Conservation (phyloP, 306 rosid species). For the Prunus kanzakura region DNA sequence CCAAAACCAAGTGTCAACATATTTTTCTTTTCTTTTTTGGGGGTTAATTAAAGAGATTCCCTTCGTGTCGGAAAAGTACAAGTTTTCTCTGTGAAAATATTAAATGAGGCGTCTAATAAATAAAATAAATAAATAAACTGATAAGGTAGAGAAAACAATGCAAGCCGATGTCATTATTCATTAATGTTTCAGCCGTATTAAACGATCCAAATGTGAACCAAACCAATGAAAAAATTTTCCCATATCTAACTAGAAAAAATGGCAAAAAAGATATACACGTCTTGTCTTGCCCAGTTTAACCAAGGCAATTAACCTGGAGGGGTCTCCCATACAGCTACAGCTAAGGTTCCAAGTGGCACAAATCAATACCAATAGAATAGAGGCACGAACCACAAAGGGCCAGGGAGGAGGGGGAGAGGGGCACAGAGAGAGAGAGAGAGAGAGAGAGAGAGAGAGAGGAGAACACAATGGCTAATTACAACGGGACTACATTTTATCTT, state of each 20-base stretch:
- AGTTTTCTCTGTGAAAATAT: too few relatives aligned
- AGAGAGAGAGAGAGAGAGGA: constrained; percentile 5
- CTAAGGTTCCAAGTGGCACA: constrained; percentile 16
- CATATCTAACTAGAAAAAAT: constrained; percentile 21
- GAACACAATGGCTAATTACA: constrained; percentile 58
- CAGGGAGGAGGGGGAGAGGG: not conserved
- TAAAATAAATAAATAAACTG: not conserved
- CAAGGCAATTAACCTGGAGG: constrained; percentile 36
- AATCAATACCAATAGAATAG: constrained; percentile 20
- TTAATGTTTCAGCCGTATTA: not conserved
- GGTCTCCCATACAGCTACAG: constrained; percentile 33
- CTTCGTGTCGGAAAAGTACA: too few relatives aligned
- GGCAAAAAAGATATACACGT: constrained; percentile 32
- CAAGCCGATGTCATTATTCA: not conserved
- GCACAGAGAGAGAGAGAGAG: not conserved
- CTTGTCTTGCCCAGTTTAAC: constrained; percentile 23
- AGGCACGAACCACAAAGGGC: not conserved
- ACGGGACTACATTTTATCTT: constrained; percentile 36
- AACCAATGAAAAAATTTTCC: constrained; percentile 15
- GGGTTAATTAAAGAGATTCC: too few relatives aligned
- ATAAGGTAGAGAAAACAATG: not conserved
- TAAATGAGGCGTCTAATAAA: not conserved
- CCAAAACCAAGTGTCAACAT: too few relatives aligned
- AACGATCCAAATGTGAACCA: not conserved
- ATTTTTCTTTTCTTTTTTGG: too few relatives aligned